These are phyloP conservation scores for Aspergillus saccharolyticus DNA, from an alignment of 495 filamentous ascomycete species.

Conservation along the genomic window DNA sequence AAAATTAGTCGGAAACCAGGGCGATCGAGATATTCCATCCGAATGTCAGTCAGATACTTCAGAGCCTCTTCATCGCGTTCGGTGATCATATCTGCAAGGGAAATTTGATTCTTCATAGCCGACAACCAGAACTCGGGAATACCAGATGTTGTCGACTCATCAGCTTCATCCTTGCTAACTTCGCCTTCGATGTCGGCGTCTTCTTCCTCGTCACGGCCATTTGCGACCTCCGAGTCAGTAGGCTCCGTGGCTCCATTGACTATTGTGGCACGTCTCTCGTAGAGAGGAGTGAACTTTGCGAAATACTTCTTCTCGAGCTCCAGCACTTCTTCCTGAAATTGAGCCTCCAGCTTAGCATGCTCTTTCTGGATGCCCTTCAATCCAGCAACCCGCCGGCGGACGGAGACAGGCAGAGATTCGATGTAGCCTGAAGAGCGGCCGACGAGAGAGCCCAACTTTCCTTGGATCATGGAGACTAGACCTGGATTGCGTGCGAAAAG, in stretches of 20 bases:
- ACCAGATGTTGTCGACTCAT: constrained; percentile 57
- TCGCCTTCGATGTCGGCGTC: constrained; percentile 49
- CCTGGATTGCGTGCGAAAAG: constrained; percentile 92
- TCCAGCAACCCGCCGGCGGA: constrained; percentile 89
- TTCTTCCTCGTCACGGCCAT: constrained; percentile 76
- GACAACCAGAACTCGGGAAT: constrained; percentile 99
- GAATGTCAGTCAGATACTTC: constrained; percentile 86
- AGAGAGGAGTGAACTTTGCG: constrained; percentile 94
- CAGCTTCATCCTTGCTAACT: constrained; percentile 44
- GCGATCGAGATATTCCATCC: constrained; percentile 97
- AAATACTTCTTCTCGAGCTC: constrained; percentile 99
- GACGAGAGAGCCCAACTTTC: constrained; percentile 87
- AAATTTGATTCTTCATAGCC: constrained; percentile 98
- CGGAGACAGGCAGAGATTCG: constrained; percentile 81
- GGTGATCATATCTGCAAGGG: constrained; percentile 95
- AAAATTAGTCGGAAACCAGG: constrained; percentile 98
- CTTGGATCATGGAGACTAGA: constrained; percentile 94
- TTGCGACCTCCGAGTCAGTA: constrained; percentile 75
- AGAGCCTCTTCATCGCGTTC: constrained; percentile 92
- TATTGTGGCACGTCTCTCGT: constrained; percentile 89
- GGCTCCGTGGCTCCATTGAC: constrained; percentile 87
- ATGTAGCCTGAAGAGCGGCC: constrained; percentile 97
- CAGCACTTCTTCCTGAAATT: constrained; percentile 97
- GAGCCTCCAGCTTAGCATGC: constrained; percentile 93
- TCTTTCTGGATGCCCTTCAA: constrained; percentile 98